Evolutionary conservation across 306 rosid species (phyloP), one percentile per base, ranked within the genome.

Genomic region (Cucurbita moschata): DNA sequence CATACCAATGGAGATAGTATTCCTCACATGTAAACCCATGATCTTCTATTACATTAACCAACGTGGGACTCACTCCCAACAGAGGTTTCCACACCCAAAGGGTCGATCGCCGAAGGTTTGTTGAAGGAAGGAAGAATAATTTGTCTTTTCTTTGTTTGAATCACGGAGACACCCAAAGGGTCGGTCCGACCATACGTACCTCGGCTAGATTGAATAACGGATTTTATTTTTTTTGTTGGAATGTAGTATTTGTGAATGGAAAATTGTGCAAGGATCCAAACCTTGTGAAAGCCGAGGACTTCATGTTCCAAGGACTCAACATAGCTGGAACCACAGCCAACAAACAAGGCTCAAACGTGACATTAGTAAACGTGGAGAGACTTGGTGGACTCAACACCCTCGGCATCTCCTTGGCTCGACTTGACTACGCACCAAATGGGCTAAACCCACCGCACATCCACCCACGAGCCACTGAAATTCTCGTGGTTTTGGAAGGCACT

Each of bases 401-500:
- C 3, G 72, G 72, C 19, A 66, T 66, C 72, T 66, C 72, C 6
- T 66, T 66, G 55, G 72, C 72, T 44, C 72, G 72, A 0, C 1
- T 66, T 1, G 72, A 66, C 55, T 66, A 19, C 5, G 72, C 72
- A 3, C 72, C 72, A 1, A 10, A 66, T 0, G 72, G 72, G 0
- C 55, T 66, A 43, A 66, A 66, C 40, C 72, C 72, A 10, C 72
- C 72, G 10, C 72, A 66, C 39, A 66, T 11, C 19, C 72, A 66
- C 19, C 72, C 55, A 2, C 16, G 72, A 18, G 72, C 5, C 40
- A 66, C 55, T 5, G 72, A 66, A 66, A 43, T 66, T 66, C 72
- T 66, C 0, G 72, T 66, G n/a, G 72, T 66, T 11, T 2, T 66
- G 3, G 72, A 66, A 66, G 72, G 72, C 5, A 43, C 19, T 10